Evolutionary conservation across 1,284 basidiomycete genomes (phyloP).

Genomic region (Apiotrichum mycotoxinovorans): DNA sequence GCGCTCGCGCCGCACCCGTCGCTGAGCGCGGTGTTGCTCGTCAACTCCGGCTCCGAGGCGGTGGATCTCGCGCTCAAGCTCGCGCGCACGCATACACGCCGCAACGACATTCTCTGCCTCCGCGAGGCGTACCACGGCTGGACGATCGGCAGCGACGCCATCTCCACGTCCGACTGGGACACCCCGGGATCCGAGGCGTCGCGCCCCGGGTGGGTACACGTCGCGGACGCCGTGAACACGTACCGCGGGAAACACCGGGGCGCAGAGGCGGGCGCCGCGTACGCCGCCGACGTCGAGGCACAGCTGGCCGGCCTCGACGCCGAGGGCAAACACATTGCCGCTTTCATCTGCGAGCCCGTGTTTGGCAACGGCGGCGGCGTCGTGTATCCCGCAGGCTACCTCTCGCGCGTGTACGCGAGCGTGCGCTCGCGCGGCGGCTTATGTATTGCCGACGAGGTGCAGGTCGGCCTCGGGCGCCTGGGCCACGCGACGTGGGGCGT

Average conservation of each 20-base stretch:
- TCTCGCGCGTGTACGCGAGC: background rate
- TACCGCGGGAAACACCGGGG: conserved; percentile 6
- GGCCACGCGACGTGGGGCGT: conserved; percentile 13
- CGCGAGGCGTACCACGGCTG: conserved; percentile 18
- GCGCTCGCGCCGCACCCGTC: conserved; percentile 8
- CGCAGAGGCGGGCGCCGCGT: background rate
- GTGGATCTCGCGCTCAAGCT: conserved; percentile 15
- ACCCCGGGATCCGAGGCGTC: conserved; percentile 3
- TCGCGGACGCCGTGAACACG: conserved; percentile 8
- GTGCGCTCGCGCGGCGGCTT: conserved; percentile 9
- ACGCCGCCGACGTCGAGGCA: background rate
- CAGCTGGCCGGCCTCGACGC: conserved; percentile 1
- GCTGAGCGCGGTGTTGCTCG: conserved; percentile 8
- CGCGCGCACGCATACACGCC: conserved; percentile 5
- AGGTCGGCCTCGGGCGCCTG: conserved; percentile 16
- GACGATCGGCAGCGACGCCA: conserved; percentile 10
- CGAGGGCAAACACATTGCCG: conserved; percentile 1
- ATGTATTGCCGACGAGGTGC: conserved; percentile 17
- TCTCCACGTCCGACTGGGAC: conserved; percentile 10
- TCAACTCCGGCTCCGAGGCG: conserved; percentile 16
- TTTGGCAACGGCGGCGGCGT: conserved; percentile 19
- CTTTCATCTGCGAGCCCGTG: conserved; percentile 13
- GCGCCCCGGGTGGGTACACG: conserved; percentile 9
- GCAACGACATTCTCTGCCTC: conserved; percentile 5
- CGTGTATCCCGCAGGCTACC: conserved; percentile 5